Evolutionary conservation across 1,284 basidiomycete genomes (phyloP).

Genomic region (Termitomyces sp.): DNA sequence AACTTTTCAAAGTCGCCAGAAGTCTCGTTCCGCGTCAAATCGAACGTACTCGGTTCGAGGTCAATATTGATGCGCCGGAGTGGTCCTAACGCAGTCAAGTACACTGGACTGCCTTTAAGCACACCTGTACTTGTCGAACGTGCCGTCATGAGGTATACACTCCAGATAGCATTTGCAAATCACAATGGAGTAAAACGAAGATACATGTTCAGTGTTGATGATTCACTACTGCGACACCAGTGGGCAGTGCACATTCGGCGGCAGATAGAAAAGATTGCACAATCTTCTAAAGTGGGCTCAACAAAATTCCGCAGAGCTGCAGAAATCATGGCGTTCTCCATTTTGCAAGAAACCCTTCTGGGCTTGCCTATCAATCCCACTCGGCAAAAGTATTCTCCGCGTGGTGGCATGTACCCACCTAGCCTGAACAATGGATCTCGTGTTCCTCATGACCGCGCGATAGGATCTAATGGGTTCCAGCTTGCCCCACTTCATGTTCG

Average conservation of each 20-base stretch:
- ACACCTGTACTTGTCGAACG: conserved; percentile 78
- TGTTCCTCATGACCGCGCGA: conserved; percentile 15
- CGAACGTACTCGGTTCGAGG: conserved; percentile 75
- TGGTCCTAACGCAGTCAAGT: conserved; percentile 76
- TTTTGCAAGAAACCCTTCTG: conserved; percentile 81
- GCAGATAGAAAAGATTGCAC: conserved; percentile 51
- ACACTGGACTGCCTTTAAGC: conserved; percentile 74
- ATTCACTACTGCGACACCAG: conserved; percentile 65
- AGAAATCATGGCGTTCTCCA: conserved; percentile 69
- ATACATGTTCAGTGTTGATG: conserved; percentile 91
- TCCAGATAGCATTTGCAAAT: conserved; percentile 82
- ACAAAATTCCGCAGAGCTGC: conserved; percentile 58
- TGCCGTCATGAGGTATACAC: conserved; percentile 90
- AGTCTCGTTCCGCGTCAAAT: conserved; percentile 84
- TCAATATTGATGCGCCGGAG: conserved; percentile 76
- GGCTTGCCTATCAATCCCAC: conserved; percentile 25
- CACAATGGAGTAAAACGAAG: conserved; percentile 67
- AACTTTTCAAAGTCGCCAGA: conserved; percentile 72
- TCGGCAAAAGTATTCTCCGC: conserved; percentile 26
- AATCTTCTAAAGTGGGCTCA: conserved; percentile 31
- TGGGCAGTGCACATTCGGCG: conserved; percentile 71
- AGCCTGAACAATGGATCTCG: conserved; percentile 23
- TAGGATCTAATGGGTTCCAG: conserved; percentile 10
- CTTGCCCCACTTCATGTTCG: conserved; percentile 40
- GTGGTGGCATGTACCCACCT: conserved; percentile 6